phyloP scores from a whole-genome alignment of 2,329 filamentous ascomycete species.

The Bipolaris sorokiniana region DNA sequence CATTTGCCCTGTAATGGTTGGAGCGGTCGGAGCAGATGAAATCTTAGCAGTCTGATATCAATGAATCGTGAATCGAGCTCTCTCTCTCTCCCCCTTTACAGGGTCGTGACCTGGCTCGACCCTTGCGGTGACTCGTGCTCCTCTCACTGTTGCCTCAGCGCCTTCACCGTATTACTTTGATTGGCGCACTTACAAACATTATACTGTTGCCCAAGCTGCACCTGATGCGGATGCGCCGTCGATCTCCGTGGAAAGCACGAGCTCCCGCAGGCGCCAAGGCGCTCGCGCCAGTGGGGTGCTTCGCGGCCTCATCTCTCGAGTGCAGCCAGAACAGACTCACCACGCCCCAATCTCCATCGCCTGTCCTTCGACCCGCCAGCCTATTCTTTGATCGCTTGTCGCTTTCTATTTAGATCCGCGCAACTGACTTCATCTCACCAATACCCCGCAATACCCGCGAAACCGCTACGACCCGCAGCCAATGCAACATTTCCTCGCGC shows the following conservation, averaged over 20 bases:
- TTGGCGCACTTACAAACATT: neutral
- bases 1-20: conserved; percentile 14
- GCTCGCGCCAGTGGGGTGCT: conserved; percentile 34
- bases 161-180: neutral
- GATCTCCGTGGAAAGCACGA: conserved; percentile 32
- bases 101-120: neutral
- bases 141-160: neutral
- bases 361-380: conserved; percentile 16
- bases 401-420: conserved; percentile 11
- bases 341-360: conserved; percentile 24
- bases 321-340: conserved; percentile 24
- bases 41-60: conserved; percentile 8
- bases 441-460: conserved; percentile 16
- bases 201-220: conserved; percentile 18
- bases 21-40: conserved; percentile 7
- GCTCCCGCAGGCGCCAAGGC: conserved; percentile 35
- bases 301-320: conserved; percentile 36
- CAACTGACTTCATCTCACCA: conserved; percentile 8
- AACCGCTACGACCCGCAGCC: conserved; percentile 35
- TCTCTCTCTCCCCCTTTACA: neutral
- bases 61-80: conserved; percentile 1
- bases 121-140: neutral
- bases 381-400: conserved; percentile 15
- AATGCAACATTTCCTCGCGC: conserved; percentile 67
- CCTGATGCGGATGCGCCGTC: conserved; percentile 22